Evolutionary conservation across 2,329 filamentous ascomycete genomes (phyloP), one percentile per base, ranked within the genome.

Genomic region (Stagonosporopsis rhizophila): DNA sequence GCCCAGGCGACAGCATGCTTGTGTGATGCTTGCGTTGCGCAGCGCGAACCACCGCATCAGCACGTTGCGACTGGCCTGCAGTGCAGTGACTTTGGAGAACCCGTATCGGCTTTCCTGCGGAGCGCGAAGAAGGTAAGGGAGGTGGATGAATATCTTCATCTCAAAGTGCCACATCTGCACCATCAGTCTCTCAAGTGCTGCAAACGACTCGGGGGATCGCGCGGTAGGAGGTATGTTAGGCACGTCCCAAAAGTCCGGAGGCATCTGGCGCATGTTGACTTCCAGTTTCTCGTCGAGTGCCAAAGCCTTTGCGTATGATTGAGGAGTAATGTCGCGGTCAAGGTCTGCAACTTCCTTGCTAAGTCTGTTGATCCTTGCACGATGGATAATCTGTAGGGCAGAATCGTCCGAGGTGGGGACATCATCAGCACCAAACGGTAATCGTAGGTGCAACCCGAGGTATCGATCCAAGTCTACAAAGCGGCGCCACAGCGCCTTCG

Each of bases 31-130:
- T 5, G 71, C 68, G 40, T 74, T 75, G 23, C 71, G 67, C 4
- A 75, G 65, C 2, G 72, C 73, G 46, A 75, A 74, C 71, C 71
- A 75, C 44, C 73, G 53, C 71, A 75, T 72, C 27, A 75, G 52
- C 14, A 75, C 59, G 56, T 74, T 73, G 3, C 73, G 73, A 42
- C 71, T 70, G 8, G 72, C 68, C 44, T 74, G 71, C 19, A 75
- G 52, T 4, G 70, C 73, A 1, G 72, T 71, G 42, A 74, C 63
- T 42, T 75, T 75, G 1, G 68, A 71, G 56, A 66, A 75, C 5
- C 73, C 71, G 58, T 71, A 75, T 17, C 71, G 64, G 20, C 61
- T 65, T 19, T 75, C 72, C n/a, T 59, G 60, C 1, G 67, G 55
- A 15, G 70, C 68, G 20, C 73, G 62, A 0, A 75, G 62, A 0